Percentiles rank a stretch among this genome's conserved stretches.
phyloP scores from a whole-genome alignment of 441 rosid genomes.

The Viola pubescens region DNA sequence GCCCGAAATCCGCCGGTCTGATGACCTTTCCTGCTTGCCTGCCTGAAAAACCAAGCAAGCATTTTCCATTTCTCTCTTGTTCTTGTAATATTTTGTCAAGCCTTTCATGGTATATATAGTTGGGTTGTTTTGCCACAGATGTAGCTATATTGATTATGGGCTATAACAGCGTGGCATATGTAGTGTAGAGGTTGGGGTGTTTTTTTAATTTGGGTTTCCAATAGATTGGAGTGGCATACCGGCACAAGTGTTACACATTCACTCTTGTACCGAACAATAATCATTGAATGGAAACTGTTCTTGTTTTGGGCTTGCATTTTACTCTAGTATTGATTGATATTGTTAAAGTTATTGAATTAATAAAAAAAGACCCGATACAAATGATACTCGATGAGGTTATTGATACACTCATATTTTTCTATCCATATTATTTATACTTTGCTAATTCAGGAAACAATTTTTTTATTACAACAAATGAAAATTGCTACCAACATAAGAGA shows the following conservation, averaged over 20 bases:
- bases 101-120: no score
- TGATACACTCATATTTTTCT: no score
- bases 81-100: background rate
- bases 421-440: background rate
- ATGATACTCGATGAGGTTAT: no score
- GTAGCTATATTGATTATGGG: conserved; percentile 19
- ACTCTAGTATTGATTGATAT: background rate
- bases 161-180: background rate
- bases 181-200: background rate
- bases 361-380: no score
- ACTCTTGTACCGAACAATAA: background rate
- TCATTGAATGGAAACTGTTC: background rate
- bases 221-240: conserved; percentile 1
- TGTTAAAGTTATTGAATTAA: background rate
- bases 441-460: background rate
- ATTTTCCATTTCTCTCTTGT: background rate
- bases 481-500: background rate
- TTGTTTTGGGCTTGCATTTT: background rate
- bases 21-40: conserved; percentile 7
- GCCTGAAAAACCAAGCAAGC: conserved; percentile 21
- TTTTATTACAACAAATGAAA: no score
- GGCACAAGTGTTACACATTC: background rate
- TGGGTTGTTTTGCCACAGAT: background rate
- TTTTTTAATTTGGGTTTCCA: background rate
- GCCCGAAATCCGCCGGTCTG: no score